A percentile compares a stretch with the other conserved stretches of the same genome.
Evolutionary conservation across 805 yeast genomes (phyloP).

Genomic region (Metschnikowia continentalis): DNA sequence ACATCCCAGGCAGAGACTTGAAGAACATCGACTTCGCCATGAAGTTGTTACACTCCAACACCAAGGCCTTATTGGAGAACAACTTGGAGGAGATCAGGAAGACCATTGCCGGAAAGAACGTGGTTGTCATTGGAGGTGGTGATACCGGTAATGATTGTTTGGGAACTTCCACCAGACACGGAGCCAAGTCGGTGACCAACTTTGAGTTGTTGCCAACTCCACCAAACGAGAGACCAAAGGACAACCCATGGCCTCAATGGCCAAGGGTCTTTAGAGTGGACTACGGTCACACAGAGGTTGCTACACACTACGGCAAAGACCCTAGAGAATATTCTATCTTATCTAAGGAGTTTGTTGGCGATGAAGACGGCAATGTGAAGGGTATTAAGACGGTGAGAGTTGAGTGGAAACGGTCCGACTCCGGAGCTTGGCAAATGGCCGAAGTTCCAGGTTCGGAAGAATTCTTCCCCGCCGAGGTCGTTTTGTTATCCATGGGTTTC

Average conservation of each 20-base stretch:
- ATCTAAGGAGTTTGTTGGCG: slow-evolving; percentile 93
- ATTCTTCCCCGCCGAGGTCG: slow-evolving; percentile 90
- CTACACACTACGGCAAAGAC: slow-evolving; percentile 91
- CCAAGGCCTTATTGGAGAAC: slow-evolving; percentile 81
- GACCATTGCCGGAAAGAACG: slow-evolving; percentile 77
- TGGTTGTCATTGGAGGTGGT: slow-evolving; percentile 98
- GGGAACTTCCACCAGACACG: slow-evolving; percentile 96
- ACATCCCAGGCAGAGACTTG: slow-evolving; percentile 89
- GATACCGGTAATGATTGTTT: slow-evolving; percentile 99
- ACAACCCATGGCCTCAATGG: slow-evolving; percentile 99
- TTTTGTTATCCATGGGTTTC: slow-evolving; percentile 93
- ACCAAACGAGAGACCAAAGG: slow-evolving; percentile 77
- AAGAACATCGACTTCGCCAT: slow-evolving; percentile 91
- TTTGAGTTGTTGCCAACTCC: slow-evolving; percentile 95
- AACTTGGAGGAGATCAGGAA: slow-evolving; percentile 72
- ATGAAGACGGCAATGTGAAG: slow-evolving; percentile 89
- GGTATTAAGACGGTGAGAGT: slow-evolving; percentile 96
- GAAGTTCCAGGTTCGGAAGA: slow-evolving; percentile 95
- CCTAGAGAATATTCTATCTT: slow-evolving; percentile 95
- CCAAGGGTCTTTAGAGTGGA: slow-evolving; percentile 96
- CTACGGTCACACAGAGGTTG: slow-evolving; percentile 95
- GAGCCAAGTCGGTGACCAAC: slow-evolving; percentile 89
- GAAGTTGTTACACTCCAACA: slow-evolving; percentile 84
- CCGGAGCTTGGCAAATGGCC: slow-evolving; percentile 99
- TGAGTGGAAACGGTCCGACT: slow-evolving; percentile 94